Evolutionary conservation across 1,284 basidiomycete species (phyloP).

Genomic region (Marasmius sp.): DNA sequence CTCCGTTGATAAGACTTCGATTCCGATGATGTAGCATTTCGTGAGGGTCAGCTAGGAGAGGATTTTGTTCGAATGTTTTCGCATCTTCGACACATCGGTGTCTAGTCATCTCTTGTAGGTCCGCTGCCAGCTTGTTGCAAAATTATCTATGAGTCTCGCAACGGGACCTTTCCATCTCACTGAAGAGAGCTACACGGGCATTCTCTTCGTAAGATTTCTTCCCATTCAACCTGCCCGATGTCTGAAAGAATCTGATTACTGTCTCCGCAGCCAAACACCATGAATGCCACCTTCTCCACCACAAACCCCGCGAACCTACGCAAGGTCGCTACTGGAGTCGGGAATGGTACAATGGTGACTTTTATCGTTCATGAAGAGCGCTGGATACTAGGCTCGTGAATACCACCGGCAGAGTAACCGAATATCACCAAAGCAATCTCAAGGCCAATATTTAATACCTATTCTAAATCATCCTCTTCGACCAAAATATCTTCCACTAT

Average conservation of each 20-base stretch:
- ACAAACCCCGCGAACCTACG: conserved; percentile 58
- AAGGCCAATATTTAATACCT: too few relatives aligned
- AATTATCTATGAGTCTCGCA: conserved; percentile 57
- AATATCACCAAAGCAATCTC: neutral
- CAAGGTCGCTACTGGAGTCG: conserved; percentile 56
- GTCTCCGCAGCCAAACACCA: conserved; percentile 54
- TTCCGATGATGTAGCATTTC: conserved; percentile 39
- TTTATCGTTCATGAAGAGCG: conserved; percentile 46
- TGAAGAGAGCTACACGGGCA: conserved; percentile 69
- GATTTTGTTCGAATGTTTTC: conserved; percentile 56
- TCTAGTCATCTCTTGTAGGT: conserved; percentile 63
- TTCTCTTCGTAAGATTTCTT: conserved; percentile 50
- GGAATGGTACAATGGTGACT: conserved; percentile 59
- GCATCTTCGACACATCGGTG: conserved; percentile 32
- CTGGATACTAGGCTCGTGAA: conserved; percentile 45
- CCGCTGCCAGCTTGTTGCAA: conserved; percentile 37
- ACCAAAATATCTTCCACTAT: conserved; percentile 61
- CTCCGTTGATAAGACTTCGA: neutral
- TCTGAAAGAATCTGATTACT: neutral
- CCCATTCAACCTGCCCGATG: neutral
- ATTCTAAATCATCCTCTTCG: conserved; percentile 71
- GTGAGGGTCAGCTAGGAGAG: conserved; percentile 65
- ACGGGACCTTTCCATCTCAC: conserved; percentile 60
- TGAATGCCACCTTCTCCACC: conserved; percentile 63
- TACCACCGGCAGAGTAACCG: neutral